Percentiles rank a stretch among this genome's conserved stretches.
Evolutionary conservation across 495 filamentous ascomycete genomes (phyloP).

Genomic region (Xylaria flabelliformis): DNA sequence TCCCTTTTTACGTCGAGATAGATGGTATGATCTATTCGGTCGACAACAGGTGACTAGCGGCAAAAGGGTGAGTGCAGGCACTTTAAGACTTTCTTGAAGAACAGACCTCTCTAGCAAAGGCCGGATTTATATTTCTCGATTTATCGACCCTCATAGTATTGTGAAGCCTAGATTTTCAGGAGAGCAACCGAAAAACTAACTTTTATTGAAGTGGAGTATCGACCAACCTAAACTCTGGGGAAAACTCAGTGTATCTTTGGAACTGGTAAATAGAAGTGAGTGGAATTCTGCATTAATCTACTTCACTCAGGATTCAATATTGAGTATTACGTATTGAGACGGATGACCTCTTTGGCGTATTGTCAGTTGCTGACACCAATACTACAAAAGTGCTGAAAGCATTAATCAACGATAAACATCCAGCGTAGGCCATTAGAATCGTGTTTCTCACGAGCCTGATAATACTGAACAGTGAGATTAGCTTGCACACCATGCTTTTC

Average conservation of each 20-base stretch:
- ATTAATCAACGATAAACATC: constrained; percentile 6
- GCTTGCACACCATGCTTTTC: constrained; percentile 14
- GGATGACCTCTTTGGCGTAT: no score
- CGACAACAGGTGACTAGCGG: not conserved
- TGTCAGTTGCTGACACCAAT: not conserved
- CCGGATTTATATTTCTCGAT: not conserved
- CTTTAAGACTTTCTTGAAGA: not conserved
- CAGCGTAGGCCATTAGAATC: not conserved
- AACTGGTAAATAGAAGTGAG: constrained; percentile 13
- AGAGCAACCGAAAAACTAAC: constrained; percentile 1
- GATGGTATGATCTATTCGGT: constrained; percentile 2
- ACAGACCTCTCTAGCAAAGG: not conserved
- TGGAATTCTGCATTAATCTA: not conserved
- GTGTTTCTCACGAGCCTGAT: not conserved
- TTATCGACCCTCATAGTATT: not conserved
- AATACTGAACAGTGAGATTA: not conserved
- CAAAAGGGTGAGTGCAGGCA: not conserved
- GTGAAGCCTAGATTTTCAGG: not conserved
- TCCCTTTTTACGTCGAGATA: constrained; percentile 1
- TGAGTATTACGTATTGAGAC: not conserved
- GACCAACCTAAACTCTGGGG: constrained; percentile 4
- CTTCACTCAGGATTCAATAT: not conserved
- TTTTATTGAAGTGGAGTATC: constrained; percentile 12
- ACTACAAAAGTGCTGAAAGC: not conserved
- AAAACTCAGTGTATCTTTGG: not conserved